Base-by-base conservation (phyloP, 192 early-diverging fungal species). In the Thamnidium elegans region DNA sequence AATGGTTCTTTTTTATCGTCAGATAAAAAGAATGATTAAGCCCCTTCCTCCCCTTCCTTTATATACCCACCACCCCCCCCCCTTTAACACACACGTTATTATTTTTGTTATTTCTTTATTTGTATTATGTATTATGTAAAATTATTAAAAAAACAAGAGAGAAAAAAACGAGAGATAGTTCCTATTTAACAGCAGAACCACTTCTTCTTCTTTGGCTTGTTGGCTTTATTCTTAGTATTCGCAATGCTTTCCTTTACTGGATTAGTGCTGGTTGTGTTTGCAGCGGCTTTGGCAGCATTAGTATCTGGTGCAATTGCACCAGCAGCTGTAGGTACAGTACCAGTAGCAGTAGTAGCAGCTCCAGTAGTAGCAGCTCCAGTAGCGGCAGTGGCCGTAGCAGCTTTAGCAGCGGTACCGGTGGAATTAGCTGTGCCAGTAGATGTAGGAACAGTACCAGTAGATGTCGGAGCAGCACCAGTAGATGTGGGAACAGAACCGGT, bases 1-100 rank as follows among this genome's bases (percentile, higher is more conserved):
- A 34, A 23, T 44, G 51, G 21, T 30, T 32, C 30, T 17, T 36
- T 19, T 53, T 19, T 30, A 34, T 31, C 46, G 7, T 17, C 32
- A 21, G 26, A 14, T 50, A 39, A 62, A 62, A 62, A 50, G 31
- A 50, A 50, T 8, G 31, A 32, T 61, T 30, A 30, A 60, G n/a
- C n/a, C n/a, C n/a, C n/a, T n/a, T n/a, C n/a, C n/a, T n/a, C n/a
- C n/a, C n/a, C n/a, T n/a, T n/a, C n/a, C n/a, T 43, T 58, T 58
- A 43, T 58, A 36, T 42, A 21, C 15, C 34, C n/a, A 21, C n/a
- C 19, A 14, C 9, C 30, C 7, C 34, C 36, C 32, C n/a, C n/a
- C n/a, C n/a, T n/a, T n/a, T n/a, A n/a, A n/a, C 11, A 21, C n/a
- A 44, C 31, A 45, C 36, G 8, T 6, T 58, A 20, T 6, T 32